Percentiles rank a stretch among this genome's conserved stretches.
phyloP scores from a whole-genome alignment of 208 protist genomes.

The Trypanosoma congolense region DNA sequence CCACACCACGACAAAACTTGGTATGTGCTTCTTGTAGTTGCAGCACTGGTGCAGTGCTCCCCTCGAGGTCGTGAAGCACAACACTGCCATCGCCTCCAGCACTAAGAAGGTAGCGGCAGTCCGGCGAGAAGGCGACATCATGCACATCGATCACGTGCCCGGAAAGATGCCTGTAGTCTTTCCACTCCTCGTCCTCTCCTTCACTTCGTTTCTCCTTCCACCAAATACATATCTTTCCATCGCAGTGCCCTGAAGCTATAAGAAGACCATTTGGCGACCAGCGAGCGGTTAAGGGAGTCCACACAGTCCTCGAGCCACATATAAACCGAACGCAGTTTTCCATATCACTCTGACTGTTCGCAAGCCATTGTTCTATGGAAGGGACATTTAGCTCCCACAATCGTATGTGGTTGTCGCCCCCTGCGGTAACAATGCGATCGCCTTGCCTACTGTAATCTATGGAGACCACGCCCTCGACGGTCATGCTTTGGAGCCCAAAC shows the following conservation, averaged over 20 bases:
- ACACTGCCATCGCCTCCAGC: conserved; percentile 72
- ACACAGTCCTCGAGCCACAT: conserved; percentile 47
- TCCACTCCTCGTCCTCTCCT: conserved; percentile 70
- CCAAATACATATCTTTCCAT: conserved; percentile 82
- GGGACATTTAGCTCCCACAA: conserved; percentile 50
- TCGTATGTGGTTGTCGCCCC: conserved; percentile 71
- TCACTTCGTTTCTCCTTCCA: conserved; percentile 40
- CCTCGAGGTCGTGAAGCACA: conserved; percentile 73
- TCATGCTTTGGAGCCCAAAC: conserved; percentile 59
- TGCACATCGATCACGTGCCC: conserved; percentile 85
- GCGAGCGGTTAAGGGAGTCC: conserved; percentile 77
- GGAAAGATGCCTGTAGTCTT: conserved; percentile 77
- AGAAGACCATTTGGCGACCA: conserved; percentile 80
- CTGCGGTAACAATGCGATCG: conserved; percentile 71
- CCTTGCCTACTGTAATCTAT: conserved; percentile 54
- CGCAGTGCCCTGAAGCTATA: conserved; percentile 79
- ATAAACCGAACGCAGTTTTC: conserved; percentile 61
- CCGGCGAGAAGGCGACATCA: conserved; percentile 80
- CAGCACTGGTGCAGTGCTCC: conserved; percentile 58
- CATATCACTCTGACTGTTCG: conserved; percentile 55
- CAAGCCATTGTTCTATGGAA: conserved; percentile 57
- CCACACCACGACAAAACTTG: conserved; percentile 82
- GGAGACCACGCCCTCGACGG: conserved; percentile 75
- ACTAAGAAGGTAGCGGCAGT: conserved; percentile 76
- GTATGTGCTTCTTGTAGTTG: conserved; percentile 62